Evolutionary conservation across 768 basidiomycete genomes (phyloP).

Genomic region (Pleurotus pulmonarius): DNA sequence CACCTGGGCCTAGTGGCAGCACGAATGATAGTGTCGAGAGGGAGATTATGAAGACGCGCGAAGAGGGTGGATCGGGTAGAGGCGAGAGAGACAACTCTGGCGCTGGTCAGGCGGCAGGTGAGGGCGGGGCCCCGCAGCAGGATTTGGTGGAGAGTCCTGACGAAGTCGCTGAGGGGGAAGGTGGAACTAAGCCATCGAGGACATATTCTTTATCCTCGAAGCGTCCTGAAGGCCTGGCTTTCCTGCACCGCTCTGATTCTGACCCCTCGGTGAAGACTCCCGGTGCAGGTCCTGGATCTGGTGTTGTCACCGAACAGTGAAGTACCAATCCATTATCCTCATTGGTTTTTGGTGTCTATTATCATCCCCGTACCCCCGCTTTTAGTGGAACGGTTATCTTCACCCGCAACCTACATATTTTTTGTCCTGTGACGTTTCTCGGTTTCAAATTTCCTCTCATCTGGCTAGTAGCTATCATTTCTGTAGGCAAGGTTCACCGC

Average conservation of each 20-base stretch:
- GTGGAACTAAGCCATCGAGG: neutral
- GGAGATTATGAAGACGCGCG: slow-evolving; percentile 30
- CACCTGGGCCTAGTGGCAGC: neutral
- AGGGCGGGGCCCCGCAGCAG: neutral
- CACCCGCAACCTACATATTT: no score
- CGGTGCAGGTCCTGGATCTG: neutral
- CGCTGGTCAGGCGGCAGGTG: neutral
- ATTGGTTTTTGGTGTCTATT: no score
- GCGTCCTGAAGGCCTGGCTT: neutral
- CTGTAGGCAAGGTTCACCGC: no score
- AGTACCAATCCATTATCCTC: no score
- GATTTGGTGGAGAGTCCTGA: neutral
- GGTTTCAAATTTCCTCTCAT: no score
- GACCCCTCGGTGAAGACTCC: neutral
- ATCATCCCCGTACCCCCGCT: no score
- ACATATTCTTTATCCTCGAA: slow-evolving; percentile 1
- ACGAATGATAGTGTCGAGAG: slow-evolving; percentile 22
- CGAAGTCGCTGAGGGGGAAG: neutral
- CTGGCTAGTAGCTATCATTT: no score
- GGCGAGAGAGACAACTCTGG: neutral
- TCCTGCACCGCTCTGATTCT: slow-evolving; percentile 4
- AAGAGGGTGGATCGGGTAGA: neutral
- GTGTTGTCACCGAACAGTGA: no score
- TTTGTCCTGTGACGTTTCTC: no score
- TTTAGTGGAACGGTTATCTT: no score